Base-by-base conservation (phyloP, 768 basidiomycete species). In the Trametes cinnabarina region DNA sequence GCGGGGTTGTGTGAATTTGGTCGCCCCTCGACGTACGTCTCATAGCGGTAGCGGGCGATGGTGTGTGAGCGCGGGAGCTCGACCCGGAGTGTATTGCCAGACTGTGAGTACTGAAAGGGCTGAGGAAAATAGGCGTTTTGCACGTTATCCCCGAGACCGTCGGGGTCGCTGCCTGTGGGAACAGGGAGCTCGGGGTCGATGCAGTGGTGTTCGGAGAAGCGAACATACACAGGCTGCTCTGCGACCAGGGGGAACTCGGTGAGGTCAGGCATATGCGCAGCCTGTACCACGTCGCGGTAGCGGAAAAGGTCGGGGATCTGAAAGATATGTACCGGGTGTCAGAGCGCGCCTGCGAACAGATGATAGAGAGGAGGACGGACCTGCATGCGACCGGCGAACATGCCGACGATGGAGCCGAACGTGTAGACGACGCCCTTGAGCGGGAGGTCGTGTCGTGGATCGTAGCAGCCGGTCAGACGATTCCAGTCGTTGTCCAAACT, bases 321-420 rank as follows among this genome's bases (percentile, higher is more conserved):
- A 15, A 53, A 40, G 40, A 34, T 40, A 28, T 40, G 39, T 52
- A 51, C 11, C 15, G 22, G 25, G 26, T 9, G 22, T 17, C 15
- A 46, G 44, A 25, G 44, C 25, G 44, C 4, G 3, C 6, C 4
- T 19, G 41, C 19, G 3, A n/a, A n/a, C n/a, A n/a, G 30, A 51
- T 15, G 52, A 55, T 39, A 44, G 55, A 9, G 51, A 37, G 20
- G 5, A 78, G 34, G 44, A 26, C 84, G 57, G 51, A 88, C 86
- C 53, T 84, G 71, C 69, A 86, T 77, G 19, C 82, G 74, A 3
- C 88, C 88, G 57, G 84, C 78, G 84, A 83, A 88, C 5, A 80
- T 71, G 3, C 87, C 87, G 20, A 68, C 69, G 63, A 87, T 72
- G 3, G 74, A 65, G 6, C 87, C 87, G 0, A 76, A 77, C 3